These are phyloP conservation scores for Moesziomyces parantarcticus DNA, from an alignment of 1,284 basidiomycete genomes.

Conservation along the genomic window DNA sequence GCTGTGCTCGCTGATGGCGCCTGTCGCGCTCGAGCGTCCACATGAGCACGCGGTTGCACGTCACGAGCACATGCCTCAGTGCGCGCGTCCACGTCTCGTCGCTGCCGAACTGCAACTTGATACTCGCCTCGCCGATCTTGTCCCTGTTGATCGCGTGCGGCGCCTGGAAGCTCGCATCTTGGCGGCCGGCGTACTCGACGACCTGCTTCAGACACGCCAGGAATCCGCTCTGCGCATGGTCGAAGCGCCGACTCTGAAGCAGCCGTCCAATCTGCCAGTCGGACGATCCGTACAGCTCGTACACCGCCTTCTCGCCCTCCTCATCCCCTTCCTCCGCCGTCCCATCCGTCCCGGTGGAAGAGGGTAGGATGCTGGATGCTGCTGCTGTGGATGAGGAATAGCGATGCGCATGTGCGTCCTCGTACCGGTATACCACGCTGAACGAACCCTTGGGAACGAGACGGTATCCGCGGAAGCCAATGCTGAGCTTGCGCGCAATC, in stretches of 20 bases:
- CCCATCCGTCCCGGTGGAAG: background rate
- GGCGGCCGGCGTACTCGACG: conserved; percentile 80
- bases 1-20: background rate
- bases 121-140: conserved; percentile 92
- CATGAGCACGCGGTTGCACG: conserved; percentile 65
- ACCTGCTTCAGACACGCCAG: conserved; percentile 92
- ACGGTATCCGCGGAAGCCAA: conserved; percentile 43
- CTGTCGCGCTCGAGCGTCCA: conserved; percentile 40
- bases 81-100: conserved; percentile 97
- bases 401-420: conserved; percentile 17
- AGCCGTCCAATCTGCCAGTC: conserved; percentile 84
- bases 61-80: conserved; percentile 86
- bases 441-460: conserved; percentile 59
- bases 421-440: conserved; percentile 46
- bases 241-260: conserved; percentile 93
- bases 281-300: conserved; percentile 55
- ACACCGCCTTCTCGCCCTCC: conserved; percentile 40
- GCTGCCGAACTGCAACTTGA: conserved; percentile 86
- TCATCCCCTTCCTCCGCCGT: conserved; percentile 3
- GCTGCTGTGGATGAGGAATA: conserved; percentile 7
- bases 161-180: conserved; percentile 78
- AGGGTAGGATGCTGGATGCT: background rate
- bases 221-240: conserved; percentile 94
- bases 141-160: conserved; percentile 92
- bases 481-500: conserved; percentile 69